Evolutionary conservation across 306 rosid genomes (phyloP), one percentile per base, ranked within the genome.

Genomic region (Medicago ruthenica): DNA sequence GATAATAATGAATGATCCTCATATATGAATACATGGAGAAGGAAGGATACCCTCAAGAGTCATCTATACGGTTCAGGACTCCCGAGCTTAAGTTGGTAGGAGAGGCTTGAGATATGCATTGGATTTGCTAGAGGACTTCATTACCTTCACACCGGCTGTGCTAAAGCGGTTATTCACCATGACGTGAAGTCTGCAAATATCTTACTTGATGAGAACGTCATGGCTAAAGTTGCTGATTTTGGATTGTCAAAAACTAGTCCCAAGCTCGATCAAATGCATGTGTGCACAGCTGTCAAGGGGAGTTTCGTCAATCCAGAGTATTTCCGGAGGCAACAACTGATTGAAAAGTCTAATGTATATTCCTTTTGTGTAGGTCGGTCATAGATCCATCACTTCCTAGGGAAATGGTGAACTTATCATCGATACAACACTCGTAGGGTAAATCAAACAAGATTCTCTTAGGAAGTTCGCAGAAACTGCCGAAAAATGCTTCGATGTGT

Each of bases 51-150:
- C 34, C 81, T 93, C 80, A 93, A 93, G 85, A 58, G 93, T 76
- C 98, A 91, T 85, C 86, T 91, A 17, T 91, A 93, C 13, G 97
- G 98, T 77, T 77, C 85, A 0, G 88, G 82, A 61, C 64, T 86
- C 61, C 93, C 89, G 7, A 89, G 91, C 83, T 58, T 93, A 70
- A 87, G 91, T 51, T 93, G 97, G 98, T 88, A 89, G 86, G 80
- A 88, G 79, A 89, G 98, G 72, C 96, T 93, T 48, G 93, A 93
- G 60, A 80, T 88, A 42, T 91, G 98, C 87, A 86, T 93, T 67
- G 98, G 98, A 73, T n/a, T 97, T 7, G 98, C 98, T 22, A 81
- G 97, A 80, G 98, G 98, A 63, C 96, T 93, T 17, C 97, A 93
- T 79, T 91, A 93, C 88, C 97, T 93, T 81, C 98, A 91, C 83